Conservation (phyloP, 1,139 yeast genomes). For the Lodderomyces orthopsilosis region DNA sequence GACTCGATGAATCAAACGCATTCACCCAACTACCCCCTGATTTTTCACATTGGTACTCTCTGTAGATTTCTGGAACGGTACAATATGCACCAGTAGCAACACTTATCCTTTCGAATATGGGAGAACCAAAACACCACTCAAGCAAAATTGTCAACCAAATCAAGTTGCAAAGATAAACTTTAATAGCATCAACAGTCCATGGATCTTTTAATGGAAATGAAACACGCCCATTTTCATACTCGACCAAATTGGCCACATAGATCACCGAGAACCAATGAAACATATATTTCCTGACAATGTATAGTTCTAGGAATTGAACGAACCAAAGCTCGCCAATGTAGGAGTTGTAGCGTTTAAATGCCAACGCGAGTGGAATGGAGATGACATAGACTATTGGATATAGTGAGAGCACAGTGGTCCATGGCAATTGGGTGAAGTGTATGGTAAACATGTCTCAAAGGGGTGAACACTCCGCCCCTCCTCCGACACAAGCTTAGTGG, state of each 20-base stretch:
- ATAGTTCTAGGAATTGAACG: slow-evolving; percentile 18
- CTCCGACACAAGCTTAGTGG: too few relatives aligned
- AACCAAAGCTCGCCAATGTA: slow-evolving; percentile 15
- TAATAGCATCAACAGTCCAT: slow-evolving; percentile 2
- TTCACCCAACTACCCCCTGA: slow-evolving; percentile 46
- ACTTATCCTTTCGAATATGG: slow-evolving; percentile 43
- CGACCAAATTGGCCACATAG: slow-evolving; percentile 2
- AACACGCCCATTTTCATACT: background rate
- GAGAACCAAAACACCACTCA: slow-evolving; percentile 49
- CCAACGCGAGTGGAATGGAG: slow-evolving; percentile 18
- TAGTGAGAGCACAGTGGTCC: slow-evolving; percentile 1
- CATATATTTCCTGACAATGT: slow-evolving; percentile 22
- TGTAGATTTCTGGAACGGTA: slow-evolving; percentile 8
- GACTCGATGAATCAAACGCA: slow-evolving; percentile 67
- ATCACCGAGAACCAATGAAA: slow-evolving; percentile 4
- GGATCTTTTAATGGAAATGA: background rate
- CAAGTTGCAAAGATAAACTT: slow-evolving; percentile 11
- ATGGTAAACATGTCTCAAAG: background rate
- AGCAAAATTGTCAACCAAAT: slow-evolving; percentile 11
- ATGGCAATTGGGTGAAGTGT: background rate
- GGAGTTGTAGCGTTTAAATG: slow-evolving; percentile 14
- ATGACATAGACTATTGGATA: slow-evolving; percentile 17
- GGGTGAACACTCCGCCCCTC: too few relatives aligned
- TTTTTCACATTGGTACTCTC: slow-evolving; percentile 15
- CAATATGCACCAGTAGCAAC: slow-evolving; percentile 43